Evolutionary conservation across 2,329 filamentous ascomycete species (phyloP), one percentile per base, ranked within the genome.

Genomic region (Emmonsiellopsis sp.): DNA sequence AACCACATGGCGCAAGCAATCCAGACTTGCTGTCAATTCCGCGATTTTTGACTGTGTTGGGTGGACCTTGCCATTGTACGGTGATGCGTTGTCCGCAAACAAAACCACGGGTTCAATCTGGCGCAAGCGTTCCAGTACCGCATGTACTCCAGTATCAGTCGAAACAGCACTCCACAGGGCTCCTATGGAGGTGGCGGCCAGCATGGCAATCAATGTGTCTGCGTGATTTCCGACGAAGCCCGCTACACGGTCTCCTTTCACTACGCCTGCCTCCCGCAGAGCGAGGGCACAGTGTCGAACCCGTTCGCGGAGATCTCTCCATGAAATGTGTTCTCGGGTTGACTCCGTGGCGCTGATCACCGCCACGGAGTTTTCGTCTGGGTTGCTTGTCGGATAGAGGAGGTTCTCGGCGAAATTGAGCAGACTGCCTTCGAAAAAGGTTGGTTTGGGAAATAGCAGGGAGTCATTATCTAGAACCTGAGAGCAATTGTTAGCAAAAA

Each of bases 351-450:
- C 85, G 31, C 86, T 87, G 62, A 96, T 86, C 45, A 95, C 78
- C 14, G 91, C 91, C 6, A 81, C 71, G 4, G 79, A 76, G 45
- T 82, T 70, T 49, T 84, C 79, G 57, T 85, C 62, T 21, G 70
- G 71, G 39, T 79, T 74, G 49, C 76, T 76, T 2, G 74, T 69
- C 3, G 92, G 92, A 67, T 85, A 96, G 3, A 98, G 82, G 52
- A 97, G 77, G 68, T 98, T 98, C 73, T 97, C 88, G 31, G 92
- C 91, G 67, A 96, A 97, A 70, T 97, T 98, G 59, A 97, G 77
- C 54, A 77, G 83, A 11, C 87, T 81, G 8, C 85, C 85, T 53
- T 82, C 69, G 68, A 96, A 97, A 76, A 95, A 97, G 55, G 84
- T 75, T 6, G 92, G 91, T 27, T 89, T 84, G 27, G 92, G 92